phyloP scores from a whole-genome alignment of 208 protist genomes.

The Wallacemonas sp. region DNA sequence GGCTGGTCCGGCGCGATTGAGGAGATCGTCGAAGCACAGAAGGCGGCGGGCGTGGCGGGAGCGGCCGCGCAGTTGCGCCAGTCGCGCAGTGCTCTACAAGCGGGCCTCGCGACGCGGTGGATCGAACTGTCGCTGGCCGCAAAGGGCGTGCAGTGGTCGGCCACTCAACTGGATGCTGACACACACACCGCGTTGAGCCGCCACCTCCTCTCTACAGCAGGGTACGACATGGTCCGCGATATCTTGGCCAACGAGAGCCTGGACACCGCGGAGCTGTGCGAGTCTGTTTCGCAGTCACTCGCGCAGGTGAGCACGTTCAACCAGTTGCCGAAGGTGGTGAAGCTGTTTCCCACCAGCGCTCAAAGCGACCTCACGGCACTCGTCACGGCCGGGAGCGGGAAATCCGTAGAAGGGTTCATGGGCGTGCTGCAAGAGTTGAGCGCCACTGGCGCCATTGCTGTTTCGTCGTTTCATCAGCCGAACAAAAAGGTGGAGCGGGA shows the following conservation, averaged over 20 bases:
- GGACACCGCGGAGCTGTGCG: conserved; percentile 36
- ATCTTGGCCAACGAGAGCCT: conserved; percentile 68
- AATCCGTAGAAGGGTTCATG: conserved; percentile 35
- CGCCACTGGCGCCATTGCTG: conserved; percentile 40
- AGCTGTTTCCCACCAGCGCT: conserved; percentile 34
- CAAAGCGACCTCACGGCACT: conserved; percentile 37
- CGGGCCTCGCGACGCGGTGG: conserved; percentile 40
- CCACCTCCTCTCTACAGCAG: conserved; percentile 37
- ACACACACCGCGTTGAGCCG: conserved; percentile 29
- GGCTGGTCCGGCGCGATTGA: conserved; percentile 31
- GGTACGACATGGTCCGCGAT: conserved; percentile 29
- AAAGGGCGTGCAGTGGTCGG: conserved; percentile 56
- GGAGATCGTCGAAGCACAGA: conserved; percentile 30
- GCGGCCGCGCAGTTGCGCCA: conserved; percentile 45
- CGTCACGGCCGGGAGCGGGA: conserved; percentile 41
- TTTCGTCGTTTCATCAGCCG: conserved; percentile 57
- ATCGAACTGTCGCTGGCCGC: conserved; percentile 32
- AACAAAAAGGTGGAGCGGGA: conserved; percentile 77
- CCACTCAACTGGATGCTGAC: conserved; percentile 40
- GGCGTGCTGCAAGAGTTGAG: conserved; percentile 47
- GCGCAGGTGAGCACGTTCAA: conserved; percentile 23
- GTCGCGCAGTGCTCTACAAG: conserved; percentile 33
- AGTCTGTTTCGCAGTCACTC: conserved; percentile 33
- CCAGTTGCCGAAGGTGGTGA: conserved; percentile 32
- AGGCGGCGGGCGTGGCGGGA: conserved; percentile 17